These are phyloP conservation scores for Hyphopichia burtonii DNA, from an alignment of 1,139 yeast species.

Conservation along the genomic window DNA sequence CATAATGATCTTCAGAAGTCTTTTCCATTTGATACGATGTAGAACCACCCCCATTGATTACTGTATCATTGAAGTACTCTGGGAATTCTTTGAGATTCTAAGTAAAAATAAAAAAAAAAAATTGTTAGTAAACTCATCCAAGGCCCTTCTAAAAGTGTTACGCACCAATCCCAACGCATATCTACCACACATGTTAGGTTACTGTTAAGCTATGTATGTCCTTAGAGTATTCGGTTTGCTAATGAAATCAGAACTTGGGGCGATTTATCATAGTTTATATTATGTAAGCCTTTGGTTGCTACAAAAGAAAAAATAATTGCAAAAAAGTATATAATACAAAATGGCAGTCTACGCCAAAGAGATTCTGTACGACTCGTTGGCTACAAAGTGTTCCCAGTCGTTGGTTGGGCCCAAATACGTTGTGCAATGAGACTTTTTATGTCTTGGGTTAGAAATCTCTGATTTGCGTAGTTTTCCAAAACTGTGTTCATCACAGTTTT, in stretches of 20 bases:
- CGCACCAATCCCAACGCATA: constrained; percentile 43
- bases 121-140: constrained; percentile 11
- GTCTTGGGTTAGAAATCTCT: neutral
- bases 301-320: too few species aligned
- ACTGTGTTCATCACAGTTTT: constrained; percentile 19
- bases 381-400: constrained; percentile 33
- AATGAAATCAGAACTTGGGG: too few species aligned
- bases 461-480: constrained; percentile 12
- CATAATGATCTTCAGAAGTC: constrained; percentile 7
- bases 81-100: constrained; percentile 33
- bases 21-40: constrained; percentile 5
- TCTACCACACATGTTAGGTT: constrained; percentile 44
- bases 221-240: too few species aligned
- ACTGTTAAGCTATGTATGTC: too few species aligned
- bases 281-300: neutral
- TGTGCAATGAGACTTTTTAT: neutral
- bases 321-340: neutral
- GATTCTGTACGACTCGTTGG: constrained; percentile 22
- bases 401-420: constrained; percentile 18
- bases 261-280: too few species aligned
- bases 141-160: constrained; percentile 6
- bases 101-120: neutral
- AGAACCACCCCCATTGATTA: constrained; percentile 6
- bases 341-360: constrained; percentile 19
- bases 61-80: constrained; percentile 25